phyloP scores from a whole-genome alignment of 768 basidiomycete genomes.

The Lactarius tabidus region DNA sequence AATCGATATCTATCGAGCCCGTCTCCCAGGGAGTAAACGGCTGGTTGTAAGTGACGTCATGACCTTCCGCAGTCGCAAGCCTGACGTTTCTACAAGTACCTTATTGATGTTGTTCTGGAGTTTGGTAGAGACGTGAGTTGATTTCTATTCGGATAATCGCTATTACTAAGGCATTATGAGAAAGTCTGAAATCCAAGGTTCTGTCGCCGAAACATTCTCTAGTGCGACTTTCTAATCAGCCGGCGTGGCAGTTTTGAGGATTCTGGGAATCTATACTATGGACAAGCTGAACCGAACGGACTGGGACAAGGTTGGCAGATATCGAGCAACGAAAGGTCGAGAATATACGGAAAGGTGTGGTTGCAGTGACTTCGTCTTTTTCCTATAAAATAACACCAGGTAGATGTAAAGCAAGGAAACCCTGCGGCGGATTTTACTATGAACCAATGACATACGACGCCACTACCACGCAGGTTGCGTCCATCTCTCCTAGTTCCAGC shows the following conservation, averaged over 20 bases:
- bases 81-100: constrained; percentile 16
- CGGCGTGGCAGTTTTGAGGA: background rate
- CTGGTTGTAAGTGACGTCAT: constrained; percentile 14
- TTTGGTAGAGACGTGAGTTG: constrained; percentile 15
- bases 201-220: background rate
- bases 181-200: constrained; percentile 18
- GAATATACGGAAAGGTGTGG: constrained; percentile 9
- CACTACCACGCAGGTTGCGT: background rate
- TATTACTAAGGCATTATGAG: background rate
- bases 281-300: constrained; percentile 12
- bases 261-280: constrained; percentile 14
- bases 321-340: constrained; percentile 4
- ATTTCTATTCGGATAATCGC: background rate
- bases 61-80: background rate
- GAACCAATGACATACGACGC: constrained; percentile 1
- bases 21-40: constrained; percentile 18
- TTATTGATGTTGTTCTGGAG: constrained; percentile 19
- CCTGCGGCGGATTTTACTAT: background rate
- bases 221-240: background rate
- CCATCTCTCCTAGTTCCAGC: background rate
- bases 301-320: constrained; percentile 12
- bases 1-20: constrained; percentile 18
- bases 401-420: constrained; percentile 18
- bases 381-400: background rate
- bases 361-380: background rate